phyloP scores from a whole-genome alignment of 768 basidiomycete genomes.

The Suillus hirtellus region DNA sequence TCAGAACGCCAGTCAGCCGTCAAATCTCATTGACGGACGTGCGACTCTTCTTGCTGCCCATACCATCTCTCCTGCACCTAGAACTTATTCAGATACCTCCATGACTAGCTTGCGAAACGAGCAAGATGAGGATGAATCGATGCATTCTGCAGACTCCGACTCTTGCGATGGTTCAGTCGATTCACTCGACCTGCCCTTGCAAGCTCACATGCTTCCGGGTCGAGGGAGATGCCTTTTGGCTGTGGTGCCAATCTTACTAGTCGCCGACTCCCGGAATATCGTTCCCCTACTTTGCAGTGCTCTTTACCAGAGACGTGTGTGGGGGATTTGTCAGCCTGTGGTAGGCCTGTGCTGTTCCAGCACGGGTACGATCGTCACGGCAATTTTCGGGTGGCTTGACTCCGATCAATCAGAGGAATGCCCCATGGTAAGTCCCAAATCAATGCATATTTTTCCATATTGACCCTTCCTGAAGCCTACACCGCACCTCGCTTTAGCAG shows the following conservation, averaged over 20 bases:
- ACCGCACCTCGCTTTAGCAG: not conserved
- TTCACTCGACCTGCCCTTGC: conserved; percentile 9
- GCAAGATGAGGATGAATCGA: not conserved
- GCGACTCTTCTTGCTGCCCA: conserved; percentile 1
- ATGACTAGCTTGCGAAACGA: not conserved
- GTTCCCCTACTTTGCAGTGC: conserved; percentile 4
- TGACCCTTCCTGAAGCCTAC: conserved; percentile 4
- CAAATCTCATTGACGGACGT: not conserved
- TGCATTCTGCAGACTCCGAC: not conserved
- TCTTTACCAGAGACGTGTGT: conserved; percentile 10
- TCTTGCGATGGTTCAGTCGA: not conserved
- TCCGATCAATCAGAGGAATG: not conserved
- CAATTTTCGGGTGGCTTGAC: conserved; percentile 1
- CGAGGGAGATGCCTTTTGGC: not conserved
- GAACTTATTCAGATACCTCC: too few relatives aligned
- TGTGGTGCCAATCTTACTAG: conserved; percentile 9
- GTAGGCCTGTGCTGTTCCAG: conserved; percentile 7
- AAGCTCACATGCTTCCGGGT: conserved; percentile 7
- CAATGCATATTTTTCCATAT: not conserved
- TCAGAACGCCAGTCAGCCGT: not conserved
- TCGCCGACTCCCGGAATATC: conserved; percentile 9
- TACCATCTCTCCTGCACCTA: not conserved
- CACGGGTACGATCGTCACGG: not conserved
- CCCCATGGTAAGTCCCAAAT: not conserved
- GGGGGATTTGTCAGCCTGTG: conserved; percentile 9